phyloP scores from a whole-genome alignment of 176 grass and related monocot genomes.

The Avena sativa region DNA sequence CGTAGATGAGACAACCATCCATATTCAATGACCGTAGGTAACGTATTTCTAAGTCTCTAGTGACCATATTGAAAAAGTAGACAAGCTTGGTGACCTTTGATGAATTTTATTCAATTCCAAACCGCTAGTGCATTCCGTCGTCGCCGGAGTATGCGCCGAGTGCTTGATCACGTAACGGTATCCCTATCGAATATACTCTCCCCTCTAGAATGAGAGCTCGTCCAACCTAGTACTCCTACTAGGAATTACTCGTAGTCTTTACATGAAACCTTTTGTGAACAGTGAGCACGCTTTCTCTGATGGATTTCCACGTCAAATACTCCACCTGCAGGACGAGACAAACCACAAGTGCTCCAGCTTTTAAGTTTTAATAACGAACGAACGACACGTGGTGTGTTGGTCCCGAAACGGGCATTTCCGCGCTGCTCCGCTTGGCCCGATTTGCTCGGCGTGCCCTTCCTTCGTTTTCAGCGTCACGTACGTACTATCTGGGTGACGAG shows the following conservation, averaged over 20 bases:
- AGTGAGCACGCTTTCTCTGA: background rate
- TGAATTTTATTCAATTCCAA: background rate
- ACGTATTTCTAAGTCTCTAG: too few species aligned
- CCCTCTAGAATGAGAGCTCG: background rate
- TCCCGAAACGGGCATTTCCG: background rate
- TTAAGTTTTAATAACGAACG: too few species aligned
- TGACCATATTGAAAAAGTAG: too few species aligned
- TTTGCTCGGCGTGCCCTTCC: background rate
- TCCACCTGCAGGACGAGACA: background rate
- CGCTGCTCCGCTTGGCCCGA: background rate
- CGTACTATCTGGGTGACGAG: too few species aligned
- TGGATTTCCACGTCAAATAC: constrained; percentile 22
- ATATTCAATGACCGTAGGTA: too few species aligned
- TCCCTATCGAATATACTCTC: constrained; percentile 13
- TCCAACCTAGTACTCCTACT: background rate
- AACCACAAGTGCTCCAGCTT: background rate
- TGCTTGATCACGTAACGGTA: background rate
- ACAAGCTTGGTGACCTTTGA: background rate
- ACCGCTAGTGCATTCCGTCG: background rate
- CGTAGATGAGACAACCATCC: too few species aligned
- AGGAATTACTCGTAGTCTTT: background rate
- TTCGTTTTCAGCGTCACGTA: background rate
- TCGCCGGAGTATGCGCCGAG: background rate
- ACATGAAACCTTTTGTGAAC: background rate
- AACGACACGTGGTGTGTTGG: background rate